Evolutionary conservation across 352 stramenopile species (phyloP).

Genomic region (Aphanomyces invadans): DNA sequence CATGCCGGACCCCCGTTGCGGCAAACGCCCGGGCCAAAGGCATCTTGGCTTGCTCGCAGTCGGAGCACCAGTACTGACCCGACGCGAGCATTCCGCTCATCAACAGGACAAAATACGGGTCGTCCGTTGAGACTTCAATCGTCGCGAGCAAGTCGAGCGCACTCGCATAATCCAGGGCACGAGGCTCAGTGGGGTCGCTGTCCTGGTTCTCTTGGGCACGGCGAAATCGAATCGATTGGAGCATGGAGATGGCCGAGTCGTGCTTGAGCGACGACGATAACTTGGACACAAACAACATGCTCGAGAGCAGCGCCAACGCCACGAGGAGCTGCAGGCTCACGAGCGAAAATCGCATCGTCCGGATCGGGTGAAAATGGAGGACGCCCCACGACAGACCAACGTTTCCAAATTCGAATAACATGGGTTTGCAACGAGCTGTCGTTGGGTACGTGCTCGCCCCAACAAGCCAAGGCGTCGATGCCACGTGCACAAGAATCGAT

Average conservation of each 20-base stretch:
- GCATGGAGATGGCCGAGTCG: not conserved
- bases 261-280: not conserved
- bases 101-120: constrained; percentile 64
- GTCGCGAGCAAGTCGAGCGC: not conserved
- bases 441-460: not conserved
- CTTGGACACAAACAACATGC: not conserved
- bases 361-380: not conserved
- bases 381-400: too few species aligned
- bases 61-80: constrained; percentile 66
- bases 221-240: not conserved
- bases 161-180: not conserved
- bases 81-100: constrained; percentile 59
- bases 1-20: constrained; percentile 45
- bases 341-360: not conserved
- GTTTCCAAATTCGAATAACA: not conserved
- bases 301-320: not conserved
- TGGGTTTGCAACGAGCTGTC: not conserved
- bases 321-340: not conserved
- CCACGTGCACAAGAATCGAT: not conserved
- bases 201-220: not conserved
- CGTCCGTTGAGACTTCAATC: constrained; percentile 24
- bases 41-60: constrained; percentile 53
- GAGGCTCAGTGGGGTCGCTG: not conserved
- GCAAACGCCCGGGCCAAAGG: constrained; percentile 51
- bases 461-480: not conserved